Base-by-base conservation (phyloP, 73 alveolate species). In the Stentor coeruleus region DNA sequence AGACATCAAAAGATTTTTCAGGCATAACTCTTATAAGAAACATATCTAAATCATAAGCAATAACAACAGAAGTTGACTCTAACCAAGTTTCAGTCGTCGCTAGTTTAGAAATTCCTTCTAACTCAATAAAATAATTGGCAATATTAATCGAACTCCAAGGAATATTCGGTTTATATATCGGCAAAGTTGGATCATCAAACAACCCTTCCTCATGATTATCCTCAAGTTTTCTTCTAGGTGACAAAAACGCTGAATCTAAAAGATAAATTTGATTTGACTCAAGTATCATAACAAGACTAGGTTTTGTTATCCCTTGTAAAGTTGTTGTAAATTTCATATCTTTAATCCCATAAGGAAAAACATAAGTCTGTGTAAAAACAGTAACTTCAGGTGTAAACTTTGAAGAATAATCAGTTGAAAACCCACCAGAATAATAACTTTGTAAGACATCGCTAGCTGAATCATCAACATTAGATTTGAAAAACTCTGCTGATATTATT, bases 181-280 rank as follows among this genome's bases (percentile, higher is more conserved):
- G 93, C 31, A 74, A 57, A 37, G 58, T 88, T 3, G 84, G 58
- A 57, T 75, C 74, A 39, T 89, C 87, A 42, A 90, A 55, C 15
- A 75, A 40, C 6, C 74, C 87, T 37, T 85, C 89, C 6, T 15
- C 81, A 11, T 38, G 40, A 37, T 57, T 35, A 35, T 84, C 93
- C 28, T 86, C 80, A 31, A 38, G 86, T 42, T 91, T 90, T 83
- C 96, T 82, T 81, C 96, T 83, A 3, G 96, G 90, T 59, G 86
- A 49, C 72, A 83, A 59, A 41, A 76, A 42, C 30, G 30, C 33
- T 80, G 81, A 59, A 33, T 81, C 58, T 3, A 90, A 36, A n/a
- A 77, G 72, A 79, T 85, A 83, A 39, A 90, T 84, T 66, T 86
- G 83, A 81, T 86, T 83, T 33, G 40, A 38, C 35, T 77, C 76